Conservation (phyloP, 768 basidiomycete genomes). For the Lentinula sp. region DNA sequence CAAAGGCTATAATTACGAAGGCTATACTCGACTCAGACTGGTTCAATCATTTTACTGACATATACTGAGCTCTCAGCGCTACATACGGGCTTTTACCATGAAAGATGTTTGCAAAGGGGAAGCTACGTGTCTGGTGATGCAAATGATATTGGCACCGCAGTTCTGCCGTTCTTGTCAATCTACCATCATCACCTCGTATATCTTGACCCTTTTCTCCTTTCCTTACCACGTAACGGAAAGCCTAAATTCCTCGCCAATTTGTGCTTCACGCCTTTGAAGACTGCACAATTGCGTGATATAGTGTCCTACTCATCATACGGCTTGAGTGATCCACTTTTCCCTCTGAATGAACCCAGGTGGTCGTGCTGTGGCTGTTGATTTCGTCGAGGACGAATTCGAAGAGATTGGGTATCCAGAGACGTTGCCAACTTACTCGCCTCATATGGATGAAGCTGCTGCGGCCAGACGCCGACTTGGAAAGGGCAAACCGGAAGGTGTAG, state of each 20-base stretch:
- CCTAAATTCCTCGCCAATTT: not conserved
- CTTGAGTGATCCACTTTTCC: not conserved
- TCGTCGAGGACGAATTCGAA: conserved; percentile 70
- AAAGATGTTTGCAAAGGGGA: not conserved
- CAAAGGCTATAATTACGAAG: no score
- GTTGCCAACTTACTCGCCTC: conserved; percentile 36
- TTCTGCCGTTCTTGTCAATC: not conserved
- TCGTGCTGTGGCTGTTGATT: conserved; percentile 59
- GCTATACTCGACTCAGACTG: no score
- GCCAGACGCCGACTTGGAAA: conserved; percentile 43
- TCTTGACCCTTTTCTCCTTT: not conserved
- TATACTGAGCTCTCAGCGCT: no score
- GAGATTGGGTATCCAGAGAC: conserved; percentile 53
- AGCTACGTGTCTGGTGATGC: not conserved
- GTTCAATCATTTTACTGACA: no score
- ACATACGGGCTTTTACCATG: no score
- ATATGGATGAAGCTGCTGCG: conserved; percentile 56
- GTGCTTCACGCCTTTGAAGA: not conserved
- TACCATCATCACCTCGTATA: not conserved
- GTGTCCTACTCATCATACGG: not conserved
- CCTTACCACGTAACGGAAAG: not conserved
- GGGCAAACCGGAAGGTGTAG: conserved; percentile 4
- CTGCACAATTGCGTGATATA: not conserved
- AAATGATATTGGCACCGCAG: not conserved
- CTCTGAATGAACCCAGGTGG: conserved; percentile 5